Conservation (phyloP, 768 basidiomycete genomes). For the Leccinum broughii region DNA sequence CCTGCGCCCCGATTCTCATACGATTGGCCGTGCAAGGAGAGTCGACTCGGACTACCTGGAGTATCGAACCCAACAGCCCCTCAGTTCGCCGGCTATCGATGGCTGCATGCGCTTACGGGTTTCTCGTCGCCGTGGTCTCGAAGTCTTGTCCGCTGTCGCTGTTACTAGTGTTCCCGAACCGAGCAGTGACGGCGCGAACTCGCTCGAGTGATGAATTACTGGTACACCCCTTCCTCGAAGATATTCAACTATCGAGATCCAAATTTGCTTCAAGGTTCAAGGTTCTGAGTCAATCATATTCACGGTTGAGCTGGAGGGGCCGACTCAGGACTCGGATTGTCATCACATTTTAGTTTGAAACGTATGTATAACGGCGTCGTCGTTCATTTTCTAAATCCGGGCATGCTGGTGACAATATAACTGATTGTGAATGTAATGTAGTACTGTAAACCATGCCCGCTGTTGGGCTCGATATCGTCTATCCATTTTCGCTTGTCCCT, state of each 20-base stretch:
- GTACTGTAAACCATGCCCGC: not conserved
- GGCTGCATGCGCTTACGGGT: not conserved
- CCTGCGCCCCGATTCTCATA: slow-evolving; percentile 8
- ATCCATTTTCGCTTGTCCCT: not conserved
- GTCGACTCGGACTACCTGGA: not conserved
- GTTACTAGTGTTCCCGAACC: no score
- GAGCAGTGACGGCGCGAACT: no score
- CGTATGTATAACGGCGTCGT: not conserved
- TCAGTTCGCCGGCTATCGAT: not conserved
- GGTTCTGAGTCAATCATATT: not conserved
- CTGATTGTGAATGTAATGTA: not conserved
- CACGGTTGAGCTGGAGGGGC: not conserved
- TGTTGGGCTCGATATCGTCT: not conserved
- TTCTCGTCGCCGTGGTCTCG: not conserved
- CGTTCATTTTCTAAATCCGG: not conserved
- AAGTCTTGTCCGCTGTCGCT: not conserved
- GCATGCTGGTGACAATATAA: not conserved
- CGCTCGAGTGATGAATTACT: no score
- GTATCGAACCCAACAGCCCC: not conserved
- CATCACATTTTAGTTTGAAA: not conserved
- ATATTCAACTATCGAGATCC: not conserved
- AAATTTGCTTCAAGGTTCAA: not conserved
- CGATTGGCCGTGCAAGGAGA: slow-evolving; percentile 1
- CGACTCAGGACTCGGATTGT: not conserved
- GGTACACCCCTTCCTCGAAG: no score